These are phyloP conservation scores for Suzukiozyma palmioleophila DNA, from an alignment of 1,139 yeast species.

Conservation along the genomic window DNA sequence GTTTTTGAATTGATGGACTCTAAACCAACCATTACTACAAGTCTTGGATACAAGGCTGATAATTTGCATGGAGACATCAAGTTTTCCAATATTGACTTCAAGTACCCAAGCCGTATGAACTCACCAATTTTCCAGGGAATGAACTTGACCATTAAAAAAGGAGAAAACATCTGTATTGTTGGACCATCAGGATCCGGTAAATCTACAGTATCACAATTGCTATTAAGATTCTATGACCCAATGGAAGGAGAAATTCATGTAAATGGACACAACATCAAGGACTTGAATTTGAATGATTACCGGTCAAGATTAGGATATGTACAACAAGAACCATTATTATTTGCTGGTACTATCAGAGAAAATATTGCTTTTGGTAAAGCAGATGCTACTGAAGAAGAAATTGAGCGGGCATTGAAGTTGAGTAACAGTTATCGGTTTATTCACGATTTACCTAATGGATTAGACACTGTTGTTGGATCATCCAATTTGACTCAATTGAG, in stretches of 20 bases:
- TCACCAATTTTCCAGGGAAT: slow-evolving; percentile 62
- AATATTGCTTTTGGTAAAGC: slow-evolving; percentile 73
- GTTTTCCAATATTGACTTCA: slow-evolving; percentile 64
- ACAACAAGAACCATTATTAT: slow-evolving; percentile 90
- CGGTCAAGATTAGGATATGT: slow-evolving; percentile 80
- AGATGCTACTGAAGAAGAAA: slow-evolving; percentile 54
- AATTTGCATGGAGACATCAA: slow-evolving; percentile 42
- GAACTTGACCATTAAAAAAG: slow-evolving; percentile 66
- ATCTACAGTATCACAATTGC: slow-evolving; percentile 78
- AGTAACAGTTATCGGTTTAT: slow-evolving; percentile 79
- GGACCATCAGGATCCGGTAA: slow-evolving; percentile 98
- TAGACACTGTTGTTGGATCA: slow-evolving; percentile 83
- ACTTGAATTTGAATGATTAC: slow-evolving; percentile 67
- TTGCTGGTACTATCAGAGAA: slow-evolving; percentile 84
- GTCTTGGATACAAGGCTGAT: slow-evolving; percentile 48
- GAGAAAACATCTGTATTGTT: slow-evolving; percentile 88
- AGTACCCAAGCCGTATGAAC: slow-evolving; percentile 85
- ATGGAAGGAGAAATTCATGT: slow-evolving; percentile 57
- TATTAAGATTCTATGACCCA: slow-evolving; percentile 82
- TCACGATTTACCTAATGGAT: slow-evolving; percentile 71
- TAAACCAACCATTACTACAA: slow-evolving; percentile 62
- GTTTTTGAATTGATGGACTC: slow-evolving; percentile 82
- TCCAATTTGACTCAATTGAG: slow-evolving; percentile 62
- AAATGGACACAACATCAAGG: slow-evolving; percentile 65
- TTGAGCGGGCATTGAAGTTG: slow-evolving; percentile 65